A percentile compares a stretch with the other conserved stretches of the same genome.
Conservation (phyloP, 352 stramenopile genomes). For the Globisporangium canariense region DNA sequence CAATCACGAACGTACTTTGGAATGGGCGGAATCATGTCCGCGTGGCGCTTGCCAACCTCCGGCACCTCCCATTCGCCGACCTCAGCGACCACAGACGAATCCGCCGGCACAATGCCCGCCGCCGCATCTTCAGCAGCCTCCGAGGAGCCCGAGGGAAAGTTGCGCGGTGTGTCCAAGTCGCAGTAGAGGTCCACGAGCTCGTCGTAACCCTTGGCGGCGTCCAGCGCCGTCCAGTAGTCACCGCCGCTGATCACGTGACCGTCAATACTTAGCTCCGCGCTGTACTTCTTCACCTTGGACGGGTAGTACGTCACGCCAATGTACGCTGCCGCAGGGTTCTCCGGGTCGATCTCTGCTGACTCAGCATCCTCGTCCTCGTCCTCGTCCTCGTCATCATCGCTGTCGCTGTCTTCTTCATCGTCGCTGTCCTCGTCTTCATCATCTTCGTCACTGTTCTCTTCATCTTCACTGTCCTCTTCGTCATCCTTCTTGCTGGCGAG, state of each 20-base stretch:
- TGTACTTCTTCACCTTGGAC: conserved; percentile 82
- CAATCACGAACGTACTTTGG: conserved; percentile 23
- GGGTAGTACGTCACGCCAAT: conserved; percentile 68
- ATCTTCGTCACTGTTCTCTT: background rate
- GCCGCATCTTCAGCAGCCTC: conserved; percentile 27
- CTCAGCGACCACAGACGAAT: conserved; percentile 4
- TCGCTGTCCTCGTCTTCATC: conserved; percentile 12
- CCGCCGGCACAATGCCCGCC: conserved; percentile 15
- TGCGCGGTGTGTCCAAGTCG: conserved; percentile 68
- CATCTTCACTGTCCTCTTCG: conserved; percentile 1
- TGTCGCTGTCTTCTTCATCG: conserved; percentile 17
- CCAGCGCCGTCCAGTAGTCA: conserved; percentile 78
- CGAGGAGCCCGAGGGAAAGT: conserved; percentile 45
- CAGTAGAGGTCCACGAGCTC: conserved; percentile 81
- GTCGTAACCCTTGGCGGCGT: conserved; percentile 80
- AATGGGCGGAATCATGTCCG: conserved; percentile 69
- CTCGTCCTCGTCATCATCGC: conserved; percentile 22
- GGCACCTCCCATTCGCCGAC: conserved; percentile 61
- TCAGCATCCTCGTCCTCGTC: conserved; percentile 25
- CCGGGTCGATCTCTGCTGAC: conserved; percentile 29
- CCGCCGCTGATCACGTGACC: conserved; percentile 69
- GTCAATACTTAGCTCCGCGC: conserved; percentile 67
- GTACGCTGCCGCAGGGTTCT: conserved; percentile 38
- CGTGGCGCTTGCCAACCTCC: conserved; percentile 64
- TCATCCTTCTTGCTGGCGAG: conserved; percentile 13